Percentiles rank a stretch among this genome's conserved stretches.
phyloP scores from a whole-genome alignment of 768 basidiomycete genomes.

The Rubroboletus pulcherrimus region DNA sequence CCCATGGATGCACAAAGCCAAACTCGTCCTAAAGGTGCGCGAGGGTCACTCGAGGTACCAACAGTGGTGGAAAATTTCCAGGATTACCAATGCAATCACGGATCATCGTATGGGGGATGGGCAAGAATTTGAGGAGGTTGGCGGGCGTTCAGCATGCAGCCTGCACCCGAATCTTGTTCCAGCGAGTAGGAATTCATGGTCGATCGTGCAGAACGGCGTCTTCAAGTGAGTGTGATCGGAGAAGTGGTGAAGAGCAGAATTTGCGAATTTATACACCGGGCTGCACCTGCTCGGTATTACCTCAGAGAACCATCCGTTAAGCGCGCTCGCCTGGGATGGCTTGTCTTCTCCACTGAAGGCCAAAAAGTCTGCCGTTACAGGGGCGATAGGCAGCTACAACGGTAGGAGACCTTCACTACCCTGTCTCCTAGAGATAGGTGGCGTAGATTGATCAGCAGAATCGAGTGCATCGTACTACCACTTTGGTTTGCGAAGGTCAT shows the following conservation, averaged over 20 bases:
- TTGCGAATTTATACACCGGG: background rate
- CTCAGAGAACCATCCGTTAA: constrained; percentile 8
- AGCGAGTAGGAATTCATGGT: background rate
- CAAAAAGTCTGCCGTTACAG: background rate
- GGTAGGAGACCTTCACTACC: background rate
- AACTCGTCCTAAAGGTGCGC: background rate
- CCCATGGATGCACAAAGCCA: background rate
- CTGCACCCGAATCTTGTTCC: background rate
- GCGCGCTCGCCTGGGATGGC: background rate
- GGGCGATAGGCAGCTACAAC: too few species aligned
- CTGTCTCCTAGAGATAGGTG: constrained; percentile 2
- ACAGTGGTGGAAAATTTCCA: background rate
- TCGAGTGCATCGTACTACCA: constrained; percentile 46
- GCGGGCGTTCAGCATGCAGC: background rate
- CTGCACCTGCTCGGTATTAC: background rate
- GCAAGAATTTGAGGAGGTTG: too few species aligned
- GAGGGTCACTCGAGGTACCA: background rate
- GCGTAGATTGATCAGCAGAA: constrained; percentile 5
- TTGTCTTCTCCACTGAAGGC: background rate
- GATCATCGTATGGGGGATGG: too few species aligned
- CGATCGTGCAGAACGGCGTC: constrained; percentile 4
- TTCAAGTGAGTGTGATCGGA: constrained; percentile 10
- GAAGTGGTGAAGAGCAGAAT: constrained; percentile 8
- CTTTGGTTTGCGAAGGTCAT: constrained; percentile 58
- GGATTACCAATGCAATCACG: background rate